Evolutionary conservation across 2,329 filamentous ascomycete species (phyloP), one percentile per base, ranked within the genome.

Genomic region (Cryphonectria radicalis): DNA sequence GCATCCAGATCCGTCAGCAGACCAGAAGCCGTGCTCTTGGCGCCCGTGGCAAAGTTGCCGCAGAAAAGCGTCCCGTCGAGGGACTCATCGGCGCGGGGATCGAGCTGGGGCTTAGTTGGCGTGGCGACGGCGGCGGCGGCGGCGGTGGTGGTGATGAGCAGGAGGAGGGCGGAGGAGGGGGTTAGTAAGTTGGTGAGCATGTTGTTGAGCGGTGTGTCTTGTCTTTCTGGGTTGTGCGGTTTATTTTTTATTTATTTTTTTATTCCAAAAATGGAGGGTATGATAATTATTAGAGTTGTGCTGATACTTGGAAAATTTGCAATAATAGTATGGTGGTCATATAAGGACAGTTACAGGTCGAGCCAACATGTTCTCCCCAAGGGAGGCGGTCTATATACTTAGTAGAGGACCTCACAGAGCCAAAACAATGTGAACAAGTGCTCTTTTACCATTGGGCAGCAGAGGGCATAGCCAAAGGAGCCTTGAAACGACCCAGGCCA

Each of bases 1-100:
- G 57, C 14, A 6, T 35, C 19, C 37, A 71, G 55, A 28, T 71
- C 66, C 22, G 32, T 46, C 40, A 66, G 4, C 17, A 73, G 66
- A 8, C 59, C 63, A 1, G 66, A 32, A 42, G 46, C 43, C 42
- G 53, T 60, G 19, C 22, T 2, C 46, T 64, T 71, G 14, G 43
- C 19, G 40, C 43, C 71, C 10, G 66, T 50, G 25, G 62, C 69
- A 43, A 73, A 71, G 63, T 32, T 67, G 5, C 71, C 71, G 28
- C 71, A 73, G 53, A 14, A 10, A 17, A 73, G 63, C 19, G 63
- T 68, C 46, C 71, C 71, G 43, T 71, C 69, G 8, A 68, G 19
- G 13, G 71, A 73, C 28, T 40, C 46, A 19, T 59, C 35, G 53
- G 68, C 55, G 13, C 68, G 68, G 50, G 25, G 14, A 25, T 14